Evolutionary conservation across 208 protist species (phyloP).

Genomic region (Trypanosoma brucei): DNA sequence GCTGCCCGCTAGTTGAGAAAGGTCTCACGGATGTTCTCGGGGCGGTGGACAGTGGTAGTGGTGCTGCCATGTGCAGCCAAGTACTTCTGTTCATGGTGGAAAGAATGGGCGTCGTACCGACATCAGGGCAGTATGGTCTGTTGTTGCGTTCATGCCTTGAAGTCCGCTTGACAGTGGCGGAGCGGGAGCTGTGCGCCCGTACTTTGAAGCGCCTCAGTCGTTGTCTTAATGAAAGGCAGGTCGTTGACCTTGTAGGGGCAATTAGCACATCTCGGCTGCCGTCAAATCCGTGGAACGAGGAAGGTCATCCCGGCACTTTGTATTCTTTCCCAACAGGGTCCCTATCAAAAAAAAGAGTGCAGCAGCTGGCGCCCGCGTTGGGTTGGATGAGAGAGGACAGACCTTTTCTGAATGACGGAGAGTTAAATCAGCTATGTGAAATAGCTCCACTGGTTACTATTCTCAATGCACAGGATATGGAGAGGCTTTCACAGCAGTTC

Average conservation of each 20-base stretch:
- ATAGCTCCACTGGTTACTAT: conserved; percentile 46
- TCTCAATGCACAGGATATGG: conserved; percentile 37
- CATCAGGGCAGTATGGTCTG: conserved; percentile 14
- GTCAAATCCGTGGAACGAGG: background rate
- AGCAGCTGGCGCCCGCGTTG: background rate
- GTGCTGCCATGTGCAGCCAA: conserved; percentile 18
- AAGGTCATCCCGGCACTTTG: background rate
- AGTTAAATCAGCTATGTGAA: conserved; percentile 35
- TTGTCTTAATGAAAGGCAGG: conserved; percentile 16
- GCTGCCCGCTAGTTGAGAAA: background rate
- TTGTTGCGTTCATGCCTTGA: conserved; percentile 11
- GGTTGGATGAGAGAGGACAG: conserved; percentile 14
- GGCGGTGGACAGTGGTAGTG: conserved; percentile 8
- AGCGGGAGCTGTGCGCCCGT: conserved; percentile 14
- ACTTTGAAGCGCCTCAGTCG: conserved; percentile 18
- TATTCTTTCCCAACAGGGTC: background rate
- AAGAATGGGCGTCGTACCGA: conserved; percentile 16
- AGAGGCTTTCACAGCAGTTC: conserved; percentile 29
- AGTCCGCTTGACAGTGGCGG: conserved; percentile 7
- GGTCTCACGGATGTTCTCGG: conserved; percentile 19
- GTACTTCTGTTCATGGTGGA: conserved; percentile 19
- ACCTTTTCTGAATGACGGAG: conserved; percentile 10
- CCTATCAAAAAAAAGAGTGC: background rate
- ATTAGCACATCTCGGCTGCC: conserved; percentile 5
- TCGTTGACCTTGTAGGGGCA: conserved; percentile 16